Evolutionary conservation across 2,329 filamentous ascomycete genomes (phyloP).

Genomic region (Cladophialophora psammophila): DNA sequence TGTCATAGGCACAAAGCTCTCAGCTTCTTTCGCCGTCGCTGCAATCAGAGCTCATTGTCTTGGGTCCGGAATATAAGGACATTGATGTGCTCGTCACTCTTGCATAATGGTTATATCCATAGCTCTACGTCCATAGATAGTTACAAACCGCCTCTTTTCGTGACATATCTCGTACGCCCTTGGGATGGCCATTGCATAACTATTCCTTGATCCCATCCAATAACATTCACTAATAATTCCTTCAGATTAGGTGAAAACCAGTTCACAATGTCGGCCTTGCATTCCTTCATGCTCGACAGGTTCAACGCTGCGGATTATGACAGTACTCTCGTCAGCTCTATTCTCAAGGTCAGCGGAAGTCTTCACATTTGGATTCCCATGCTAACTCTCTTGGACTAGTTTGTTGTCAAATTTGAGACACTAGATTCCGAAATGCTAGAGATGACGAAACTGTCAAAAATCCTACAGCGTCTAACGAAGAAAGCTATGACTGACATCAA

Average conservation of each 20-base stretch:
- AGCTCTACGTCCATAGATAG: conserved; percentile 35
- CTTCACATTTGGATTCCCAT: conserved; percentile 1
- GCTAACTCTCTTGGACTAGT: conserved; percentile 47
- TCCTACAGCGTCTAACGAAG: conserved; percentile 65
- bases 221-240: conserved; percentile 42
- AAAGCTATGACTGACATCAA: conserved; percentile 65
- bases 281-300: conserved; percentile 58
- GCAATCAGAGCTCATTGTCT: conserved; percentile 5
- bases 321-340: conserved; percentile 52
- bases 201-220: conserved; percentile 17
- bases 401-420: conserved; percentile 63
- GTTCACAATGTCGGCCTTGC: conserved; percentile 55
- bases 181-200: conserved; percentile 8
- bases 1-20: conserved; percentile 11
- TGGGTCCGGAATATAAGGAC: background rate
- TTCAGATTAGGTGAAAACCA: conserved; percentile 59
- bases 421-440: conserved; percentile 65
- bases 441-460: conserved; percentile 66
- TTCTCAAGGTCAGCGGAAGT: conserved; percentile 52
- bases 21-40: background rate
- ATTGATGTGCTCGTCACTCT: background rate
- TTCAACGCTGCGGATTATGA: conserved; percentile 57
- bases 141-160: conserved; percentile 28
- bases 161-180: conserved; percentile 11
- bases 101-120: conserved; percentile 25